Evolutionary conservation across 2,329 filamentous ascomycete genomes (phyloP), one percentile per base, ranked within the genome.

Genomic region (Alternaria panax): DNA sequence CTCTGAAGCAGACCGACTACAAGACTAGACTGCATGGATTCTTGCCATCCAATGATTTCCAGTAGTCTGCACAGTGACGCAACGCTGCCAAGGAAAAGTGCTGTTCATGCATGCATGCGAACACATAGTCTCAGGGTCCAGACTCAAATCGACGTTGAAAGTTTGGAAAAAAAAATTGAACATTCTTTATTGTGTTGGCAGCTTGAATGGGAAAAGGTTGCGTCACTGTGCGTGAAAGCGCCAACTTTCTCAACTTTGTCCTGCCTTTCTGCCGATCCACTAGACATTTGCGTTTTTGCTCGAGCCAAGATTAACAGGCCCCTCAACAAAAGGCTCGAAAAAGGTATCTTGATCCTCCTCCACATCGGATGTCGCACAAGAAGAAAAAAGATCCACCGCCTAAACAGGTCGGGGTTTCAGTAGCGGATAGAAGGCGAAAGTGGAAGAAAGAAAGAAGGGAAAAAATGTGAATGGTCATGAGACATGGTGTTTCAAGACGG

Each of bases 401-500:
- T 45, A 43, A 60, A 40, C 34, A 42, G 54, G 51, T 41, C 27
- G 40, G 36, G 40, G 41, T 32, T 51, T 51, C 27, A 22, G 28
- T 27, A n/a, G n/a, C 25, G 47, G 30, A 41, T 36, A 51, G 52
- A 32, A 34, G 28, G n/a, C 24, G 25, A 1, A 5, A 25, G n/a
- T n/a, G n/a, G n/a, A n/a, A n/a, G n/a, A 32, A 52, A 53, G 40
- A 14, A 46, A 24, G 8, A 12, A 28, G 46, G 52, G 12, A 28
- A 41, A 54, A 34, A 58, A 46, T 36, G 48, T 28, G 53, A 28
- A 47, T 51, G 25, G 51, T 59, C 63, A 58, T 66, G 63, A 66
- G 53, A 66, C 63, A 60, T 60, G 48, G 28, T 41, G 61, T 64
- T 60, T 64, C 63, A 62, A 57, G 50, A 57, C 34, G 24, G 42